A percentile compares a stretch with the other conserved stretches of the same genome.
phyloP scores from a whole-genome alignment of 2,329 filamentous ascomycete species.

The Monosporascus sp. region DNA sequence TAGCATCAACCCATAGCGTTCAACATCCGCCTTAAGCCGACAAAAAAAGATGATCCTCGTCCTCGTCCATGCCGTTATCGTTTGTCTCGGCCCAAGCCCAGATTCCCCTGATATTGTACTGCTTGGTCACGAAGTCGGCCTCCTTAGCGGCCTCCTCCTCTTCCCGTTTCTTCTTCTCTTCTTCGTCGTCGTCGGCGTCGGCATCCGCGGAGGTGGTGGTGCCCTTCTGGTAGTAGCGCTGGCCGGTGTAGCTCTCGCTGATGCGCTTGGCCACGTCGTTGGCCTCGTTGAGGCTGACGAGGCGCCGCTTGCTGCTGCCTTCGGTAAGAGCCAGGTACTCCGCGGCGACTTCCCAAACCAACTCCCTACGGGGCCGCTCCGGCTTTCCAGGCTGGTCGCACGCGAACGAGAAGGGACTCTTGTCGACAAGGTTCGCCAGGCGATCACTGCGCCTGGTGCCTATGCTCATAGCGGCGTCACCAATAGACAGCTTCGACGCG shows the following conservation, averaged over 20 bases:
- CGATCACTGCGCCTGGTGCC: not conserved
- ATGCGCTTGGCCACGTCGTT: conserved; percentile 54
- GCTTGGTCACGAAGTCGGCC: conserved; percentile 9
- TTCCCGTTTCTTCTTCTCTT: conserved; percentile 4
- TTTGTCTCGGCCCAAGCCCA: conserved; percentile 2
- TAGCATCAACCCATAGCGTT: no score
- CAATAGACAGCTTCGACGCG: conserved; percentile 29
- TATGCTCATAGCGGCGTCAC: not conserved
- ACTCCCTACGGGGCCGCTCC: conserved; percentile 11
- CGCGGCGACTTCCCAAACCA: conserved; percentile 20
- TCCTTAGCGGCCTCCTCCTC: conserved; percentile 5
- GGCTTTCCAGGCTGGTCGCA: not conserved
- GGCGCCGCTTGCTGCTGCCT: conserved; percentile 34
- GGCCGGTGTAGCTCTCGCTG: conserved; percentile 41
- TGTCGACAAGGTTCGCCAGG: conserved; percentile 2
- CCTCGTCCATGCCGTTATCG: not conserved
- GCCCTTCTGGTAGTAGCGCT: conserved; percentile 17
- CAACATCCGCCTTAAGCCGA: no score
- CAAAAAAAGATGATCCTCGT: not conserved
- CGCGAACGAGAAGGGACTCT: conserved; percentile 7
- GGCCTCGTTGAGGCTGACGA: conserved; percentile 51
- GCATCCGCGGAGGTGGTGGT: not conserved
- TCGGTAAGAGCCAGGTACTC: conserved; percentile 18
- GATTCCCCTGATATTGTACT: conserved; percentile 2
- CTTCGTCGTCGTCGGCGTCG: conserved; percentile 6